These are phyloP conservation scores for Cladosporium sp. DNA, from an alignment of 2,329 filamentous ascomycete genomes.

Conservation along the genomic window DNA sequence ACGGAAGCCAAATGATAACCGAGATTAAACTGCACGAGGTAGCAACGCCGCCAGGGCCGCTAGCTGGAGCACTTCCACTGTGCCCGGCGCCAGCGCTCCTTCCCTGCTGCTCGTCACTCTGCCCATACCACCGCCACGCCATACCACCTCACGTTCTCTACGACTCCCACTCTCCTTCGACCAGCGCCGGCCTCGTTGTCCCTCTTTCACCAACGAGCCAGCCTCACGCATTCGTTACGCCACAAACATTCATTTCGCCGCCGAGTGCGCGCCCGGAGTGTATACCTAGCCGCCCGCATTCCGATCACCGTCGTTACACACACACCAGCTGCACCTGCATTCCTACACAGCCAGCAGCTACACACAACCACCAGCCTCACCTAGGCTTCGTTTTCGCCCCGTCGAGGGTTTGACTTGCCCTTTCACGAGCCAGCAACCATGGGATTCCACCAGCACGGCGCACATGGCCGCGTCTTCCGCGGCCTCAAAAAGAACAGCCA, in stretches of 20 bases:
- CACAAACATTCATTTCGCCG: background rate
- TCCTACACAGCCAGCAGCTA: background rate
- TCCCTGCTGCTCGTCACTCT: background rate
- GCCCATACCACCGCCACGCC: background rate
- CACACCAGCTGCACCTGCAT: background rate
- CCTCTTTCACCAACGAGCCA: slow-evolving; percentile 9
- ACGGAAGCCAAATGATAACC: no score
- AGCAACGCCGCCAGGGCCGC: no score
- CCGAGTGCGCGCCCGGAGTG: background rate
- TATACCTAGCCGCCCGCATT: slow-evolving; percentile 8
- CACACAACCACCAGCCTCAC: slow-evolving; percentile 8
- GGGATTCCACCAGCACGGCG: slow-evolving; percentile 28
- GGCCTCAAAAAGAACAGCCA: slow-evolving; percentile 21
- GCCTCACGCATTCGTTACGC: background rate
- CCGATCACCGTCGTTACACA: background rate
- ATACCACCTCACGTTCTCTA: slow-evolving; percentile 6
- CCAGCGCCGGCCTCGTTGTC: slow-evolving; percentile 7
- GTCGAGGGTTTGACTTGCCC: background rate
- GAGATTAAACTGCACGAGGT: no score
- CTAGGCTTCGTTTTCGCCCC: background rate
- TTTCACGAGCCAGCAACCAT: slow-evolving; percentile 15
- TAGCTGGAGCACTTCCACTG: no score
- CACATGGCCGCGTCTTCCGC: slow-evolving; percentile 25
- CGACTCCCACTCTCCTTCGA: slow-evolving; percentile 2
- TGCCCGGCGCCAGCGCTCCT: no score